These are phyloP conservation scores for Marasmius tenuissimus DNA, from an alignment of 1,284 basidiomycete species.

Conservation along the genomic window DNA sequence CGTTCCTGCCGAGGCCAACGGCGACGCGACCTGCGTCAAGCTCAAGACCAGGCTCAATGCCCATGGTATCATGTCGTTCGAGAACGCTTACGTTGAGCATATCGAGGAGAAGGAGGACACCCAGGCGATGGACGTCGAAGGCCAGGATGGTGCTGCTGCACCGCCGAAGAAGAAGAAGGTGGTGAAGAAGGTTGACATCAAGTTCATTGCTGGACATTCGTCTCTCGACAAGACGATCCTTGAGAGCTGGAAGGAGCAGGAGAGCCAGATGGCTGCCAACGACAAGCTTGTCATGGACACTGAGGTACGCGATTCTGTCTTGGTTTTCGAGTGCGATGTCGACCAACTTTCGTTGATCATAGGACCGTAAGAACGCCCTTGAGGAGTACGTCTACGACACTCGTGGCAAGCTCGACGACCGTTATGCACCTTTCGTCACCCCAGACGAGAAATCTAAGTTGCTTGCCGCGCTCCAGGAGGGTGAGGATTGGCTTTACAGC, in stretches of 20 bases:
- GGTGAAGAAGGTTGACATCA: conserved; percentile 80
- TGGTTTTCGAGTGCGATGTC: background rate
- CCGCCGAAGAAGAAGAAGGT: conserved; percentile 82
- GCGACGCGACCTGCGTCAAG: conserved; percentile 80
- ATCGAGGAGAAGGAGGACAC: conserved; percentile 75
- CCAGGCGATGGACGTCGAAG: conserved; percentile 24
- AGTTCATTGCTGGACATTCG: conserved; percentile 65
- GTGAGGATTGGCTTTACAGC: conserved; percentile 94
- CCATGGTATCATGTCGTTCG: conserved; percentile 86
- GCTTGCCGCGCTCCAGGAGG: conserved; percentile 64
- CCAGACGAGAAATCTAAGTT: conserved; percentile 77
- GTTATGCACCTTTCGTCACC: conserved; percentile 75
- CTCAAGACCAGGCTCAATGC: conserved; percentile 86
- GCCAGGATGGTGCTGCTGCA: conserved; percentile 23
- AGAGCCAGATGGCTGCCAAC: conserved; percentile 82
- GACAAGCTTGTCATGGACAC: conserved; percentile 97
- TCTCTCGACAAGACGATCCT: conserved; percentile 64
- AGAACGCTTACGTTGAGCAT: conserved; percentile 82
- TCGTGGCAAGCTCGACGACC: conserved; percentile 87
- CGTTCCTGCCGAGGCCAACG: conserved; percentile 66
- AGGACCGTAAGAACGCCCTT: conserved; percentile 95
- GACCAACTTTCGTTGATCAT: conserved; percentile 5
- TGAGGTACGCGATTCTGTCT: conserved; percentile 56
- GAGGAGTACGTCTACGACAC: conserved; percentile 98
- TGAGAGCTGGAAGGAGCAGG: conserved; percentile 72